Evolutionary conservation across 2,329 filamentous ascomycete species (phyloP), one percentile per base, ranked within the genome.

Genomic region (Parastagonospora avenae): DNA sequence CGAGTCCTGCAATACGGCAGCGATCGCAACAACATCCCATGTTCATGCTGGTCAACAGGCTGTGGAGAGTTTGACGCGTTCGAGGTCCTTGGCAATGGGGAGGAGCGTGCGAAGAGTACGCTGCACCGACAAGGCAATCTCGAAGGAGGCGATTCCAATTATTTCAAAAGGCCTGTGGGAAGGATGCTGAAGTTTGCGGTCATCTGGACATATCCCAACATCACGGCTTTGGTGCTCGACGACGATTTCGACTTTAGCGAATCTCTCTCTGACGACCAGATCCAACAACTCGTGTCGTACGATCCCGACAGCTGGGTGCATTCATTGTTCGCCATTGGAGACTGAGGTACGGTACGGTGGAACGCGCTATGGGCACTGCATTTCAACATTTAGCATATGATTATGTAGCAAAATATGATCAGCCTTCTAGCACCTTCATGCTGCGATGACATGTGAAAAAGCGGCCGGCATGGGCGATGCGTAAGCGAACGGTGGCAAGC

Each of bases 61-160:
- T 92, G 89, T 68, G 89, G 88, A 62, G 90, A 93, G 75, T 83
- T 89, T 55, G 90, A 93, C 65, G 80, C 92, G 46, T 86, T 88
- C 64, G 90, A 92, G 75, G 80, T 90, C 19, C 82, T 92, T 35
- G 79, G 81, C 53, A 70, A 80, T 1, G 89, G 88, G 27, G 84
- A 87, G 68, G 80, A 76, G 37, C 84, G 84, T 64, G 83, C 84
- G 74, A 91, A 89, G 76, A 86, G 85, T 33, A 90, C 88, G 12
- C 79, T 91, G 62, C 89, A 74, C 54, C 62, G 72, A 29, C 68
- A 92, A 74, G 73, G 74, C 30, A 82, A 84, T 57, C 77, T 82
- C 42, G 77, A 83, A 27, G 86, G 83, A 30, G 88, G 88, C 45
- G 84, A 85, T 68, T 85, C 83, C 28, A 85, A 92, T 73, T 92